Base-by-base conservation (phyloP, 2,329 filamentous ascomycete genomes). In the Botrytis tulipae region DNA sequence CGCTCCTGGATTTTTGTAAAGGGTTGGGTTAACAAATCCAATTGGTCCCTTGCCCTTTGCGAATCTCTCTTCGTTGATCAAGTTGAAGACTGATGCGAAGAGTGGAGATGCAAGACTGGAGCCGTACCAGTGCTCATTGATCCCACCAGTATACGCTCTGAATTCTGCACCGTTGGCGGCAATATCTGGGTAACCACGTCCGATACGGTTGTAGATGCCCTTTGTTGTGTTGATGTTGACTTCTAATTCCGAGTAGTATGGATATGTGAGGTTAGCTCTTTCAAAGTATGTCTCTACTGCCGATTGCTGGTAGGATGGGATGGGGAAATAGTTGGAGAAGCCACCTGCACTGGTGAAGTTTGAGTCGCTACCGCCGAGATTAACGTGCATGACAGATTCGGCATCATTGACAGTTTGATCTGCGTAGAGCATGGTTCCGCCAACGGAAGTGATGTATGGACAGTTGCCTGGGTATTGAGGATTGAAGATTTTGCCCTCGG, bases 391-490 rank as follows among this genome's bases (percentile, higher is more conserved):
- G 61, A 77, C 78, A 25, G 75, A 75, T 72, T 79, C 78, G 1
- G 73, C 59, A 57, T 79, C 77, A 14, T 76, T 69, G 22, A 77
- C 63, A 80, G 82, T 78, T 88, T 85, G 29, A 85, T 86, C 71
- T 83, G 76, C 72, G 84, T 82, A 75, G 84, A 82, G 78, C 83
- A 82, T 7, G n/a, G 89, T 90, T 1, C 87, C 91, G 10, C 91
- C 91, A 1, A 93, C 87, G 3, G 86, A 83, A 0, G 91, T 93
- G 12, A 93, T 87, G 80, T 88, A 93, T 0, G 91, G 91, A 77
- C 91, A 93, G 0, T 87, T 86, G 0, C 87, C 87, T 0, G 91
- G 91, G 81, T 93, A 93, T 8, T 85, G 86, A 1, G 77, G 77
- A 48, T 77, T 78, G 72, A 78, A 79, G 32, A 78, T 77, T 7